Conservation (phyloP, 257 asterid species). For the Leonotis leonurus region DNA sequence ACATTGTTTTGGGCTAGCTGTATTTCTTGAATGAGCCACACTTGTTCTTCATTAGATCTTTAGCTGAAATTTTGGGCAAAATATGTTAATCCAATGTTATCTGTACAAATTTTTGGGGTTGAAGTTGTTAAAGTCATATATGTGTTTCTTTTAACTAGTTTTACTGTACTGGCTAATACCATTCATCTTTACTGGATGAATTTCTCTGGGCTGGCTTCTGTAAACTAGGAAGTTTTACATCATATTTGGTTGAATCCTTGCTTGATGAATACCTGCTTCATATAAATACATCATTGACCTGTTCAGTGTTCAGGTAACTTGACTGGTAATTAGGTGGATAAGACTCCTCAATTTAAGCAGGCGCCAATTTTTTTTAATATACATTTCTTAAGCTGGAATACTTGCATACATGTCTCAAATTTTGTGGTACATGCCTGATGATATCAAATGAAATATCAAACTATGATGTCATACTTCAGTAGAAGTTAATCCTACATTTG, state of each 20-base stretch:
- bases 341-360: not conserved
- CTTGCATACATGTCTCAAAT: slow-evolving; percentile 1
- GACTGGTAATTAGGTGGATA: not conserved
- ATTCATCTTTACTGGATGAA: not conserved
- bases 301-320: slow-evolving; percentile 4
- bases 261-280: not conserved
- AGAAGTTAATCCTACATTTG: not conserved
- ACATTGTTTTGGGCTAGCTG: not conserved
- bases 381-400: not conserved
- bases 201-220: not conserved
- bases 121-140: not conserved
- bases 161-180: not conserved
- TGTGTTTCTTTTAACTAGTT: not conserved
- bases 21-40: not conserved
- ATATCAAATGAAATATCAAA: not conserved
- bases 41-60: not conserved
- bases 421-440: not conserved
- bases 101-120: not conserved
- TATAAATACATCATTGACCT: not conserved
- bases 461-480: not conserved
- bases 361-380: not conserved
- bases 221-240: not conserved
- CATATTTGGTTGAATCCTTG: not conserved
- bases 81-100: too few relatives aligned
- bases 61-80: too few relatives aligned